Evolutionary conservation across 805 yeast species (phyloP).

Genomic region (Nakazawaea ambrosiae): DNA sequence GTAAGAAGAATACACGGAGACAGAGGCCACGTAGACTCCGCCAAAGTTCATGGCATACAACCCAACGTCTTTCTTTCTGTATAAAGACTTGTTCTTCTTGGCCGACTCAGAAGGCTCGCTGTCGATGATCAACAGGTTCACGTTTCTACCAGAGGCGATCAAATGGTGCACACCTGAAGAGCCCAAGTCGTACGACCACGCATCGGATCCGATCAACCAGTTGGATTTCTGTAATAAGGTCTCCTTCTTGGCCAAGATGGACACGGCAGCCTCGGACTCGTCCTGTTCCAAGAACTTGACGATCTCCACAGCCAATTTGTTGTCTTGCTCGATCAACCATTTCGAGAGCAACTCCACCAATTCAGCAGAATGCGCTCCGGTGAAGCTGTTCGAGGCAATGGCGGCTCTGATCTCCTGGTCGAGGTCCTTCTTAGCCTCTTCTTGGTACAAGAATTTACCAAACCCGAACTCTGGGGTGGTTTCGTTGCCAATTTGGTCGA

Average conservation of each 20-base stretch:
- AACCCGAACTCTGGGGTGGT: constrained; percentile 82
- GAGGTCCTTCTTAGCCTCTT: constrained; percentile 43
- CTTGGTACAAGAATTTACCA: constrained; percentile 60
- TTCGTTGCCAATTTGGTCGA: constrained; percentile 31
- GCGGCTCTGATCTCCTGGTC: constrained; percentile 37
- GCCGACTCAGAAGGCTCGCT: constrained; percentile 58
- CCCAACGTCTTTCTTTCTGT: constrained; percentile 87
- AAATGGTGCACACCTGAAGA: constrained; percentile 86
- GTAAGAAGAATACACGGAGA: constrained; percentile 89
- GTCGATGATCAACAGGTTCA: constrained; percentile 83
- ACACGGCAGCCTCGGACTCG: constrained; percentile 31
- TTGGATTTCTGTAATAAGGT: constrained; percentile 42
- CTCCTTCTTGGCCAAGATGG: constrained; percentile 39
- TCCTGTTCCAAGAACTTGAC: constrained; percentile 30
- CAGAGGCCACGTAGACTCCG: constrained; percentile 84
- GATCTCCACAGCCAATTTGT: constrained; percentile 22
- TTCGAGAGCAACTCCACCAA: constrained; percentile 53
- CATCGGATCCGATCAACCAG: constrained; percentile 92
- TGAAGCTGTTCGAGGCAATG: constrained; percentile 35
- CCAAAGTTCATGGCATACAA: constrained; percentile 93
- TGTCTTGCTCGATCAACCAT: constrained; percentile 57
- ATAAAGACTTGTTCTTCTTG: constrained; percentile 32
- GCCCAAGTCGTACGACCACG: constrained; percentile 93
- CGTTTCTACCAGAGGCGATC: constrained; percentile 63
- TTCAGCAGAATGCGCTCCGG: constrained; percentile 35